Conservation (phyloP, 805 yeast genomes). For the Pichia cephalocereana region DNA sequence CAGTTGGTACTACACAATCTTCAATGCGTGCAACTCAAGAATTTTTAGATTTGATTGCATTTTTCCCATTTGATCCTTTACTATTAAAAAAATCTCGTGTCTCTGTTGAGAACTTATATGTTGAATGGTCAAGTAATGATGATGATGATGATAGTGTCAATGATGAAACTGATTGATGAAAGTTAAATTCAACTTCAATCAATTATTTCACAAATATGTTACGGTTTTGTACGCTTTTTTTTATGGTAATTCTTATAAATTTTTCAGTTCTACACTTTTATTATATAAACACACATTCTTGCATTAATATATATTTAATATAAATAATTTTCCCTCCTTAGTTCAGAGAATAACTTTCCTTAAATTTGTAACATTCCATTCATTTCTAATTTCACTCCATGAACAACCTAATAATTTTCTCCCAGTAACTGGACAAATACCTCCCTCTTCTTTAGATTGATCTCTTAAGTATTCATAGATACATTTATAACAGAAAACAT, state of each 20-base stretch:
- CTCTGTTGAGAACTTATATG: conserved; percentile 46
- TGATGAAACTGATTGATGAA: background rate
- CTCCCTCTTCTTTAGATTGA: conserved; percentile 40
- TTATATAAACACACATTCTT: background rate
- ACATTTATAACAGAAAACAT: conserved; percentile 83
- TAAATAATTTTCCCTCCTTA: background rate
- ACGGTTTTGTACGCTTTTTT: background rate
- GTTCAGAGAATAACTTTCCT: conserved; percentile 57
- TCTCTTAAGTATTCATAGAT: conserved; percentile 55
- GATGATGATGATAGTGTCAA: conserved; percentile 28
- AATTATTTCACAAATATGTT: background rate
- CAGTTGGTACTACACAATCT: background rate
- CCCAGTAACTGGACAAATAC: conserved; percentile 80
- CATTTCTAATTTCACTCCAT: conserved; percentile 45
- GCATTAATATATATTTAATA: too few species aligned
- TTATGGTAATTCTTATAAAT: too few species aligned
- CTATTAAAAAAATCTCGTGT: conserved; percentile 54
- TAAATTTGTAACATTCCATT: conserved; percentile 69
- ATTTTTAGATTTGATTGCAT: conserved; percentile 83
- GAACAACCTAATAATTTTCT: conserved; percentile 61
- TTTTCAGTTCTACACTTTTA: background rate
- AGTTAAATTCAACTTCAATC: background rate
- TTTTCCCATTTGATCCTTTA: conserved; percentile 93
- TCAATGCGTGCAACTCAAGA: conserved; percentile 43
- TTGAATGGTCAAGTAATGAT: conserved; percentile 79